Percentiles rank a stretch among this genome's conserved stretches.
Conservation (phyloP, 2,329 filamentous ascomycete species). For the Amesomyces nigricolor region DNA sequence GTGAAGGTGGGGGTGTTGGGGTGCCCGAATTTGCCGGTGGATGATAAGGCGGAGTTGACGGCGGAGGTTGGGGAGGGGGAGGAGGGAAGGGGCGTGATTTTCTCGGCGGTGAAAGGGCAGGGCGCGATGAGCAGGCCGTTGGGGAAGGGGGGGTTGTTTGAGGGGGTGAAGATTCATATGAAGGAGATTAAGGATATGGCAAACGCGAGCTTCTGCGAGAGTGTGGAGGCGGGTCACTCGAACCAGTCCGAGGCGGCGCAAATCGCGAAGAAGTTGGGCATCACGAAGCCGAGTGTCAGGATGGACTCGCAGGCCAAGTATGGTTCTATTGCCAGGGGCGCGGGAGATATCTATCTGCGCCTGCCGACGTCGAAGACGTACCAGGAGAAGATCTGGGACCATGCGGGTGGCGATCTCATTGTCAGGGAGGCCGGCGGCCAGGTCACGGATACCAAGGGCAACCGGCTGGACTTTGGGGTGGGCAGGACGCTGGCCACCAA, state of each 20-base stretch:
- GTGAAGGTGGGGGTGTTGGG: conserved; percentile 92
- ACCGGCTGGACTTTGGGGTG: conserved; percentile 76
- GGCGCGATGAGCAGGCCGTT: conserved; percentile 79
- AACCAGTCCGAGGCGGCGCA: conserved; percentile 80
- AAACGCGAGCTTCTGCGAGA: conserved; percentile 90
- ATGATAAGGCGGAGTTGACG: conserved; percentile 67
- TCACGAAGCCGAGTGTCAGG: conserved; percentile 81
- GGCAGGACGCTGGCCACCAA: conserved; percentile 84
- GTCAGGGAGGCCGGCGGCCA: conserved; percentile 89
- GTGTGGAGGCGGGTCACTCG: conserved; percentile 88
- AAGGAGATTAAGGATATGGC: conserved; percentile 66
- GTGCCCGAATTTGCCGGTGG: conserved; percentile 89
- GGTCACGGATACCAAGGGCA: conserved; percentile 85
- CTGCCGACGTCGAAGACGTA: conserved; percentile 76
- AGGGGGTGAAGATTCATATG: conserved; percentile 69
- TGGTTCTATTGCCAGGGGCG: conserved; percentile 86
- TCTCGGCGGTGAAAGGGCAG: conserved; percentile 73
- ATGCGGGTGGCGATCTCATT: conserved; percentile 90
- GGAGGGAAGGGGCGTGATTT: conserved; percentile 77
- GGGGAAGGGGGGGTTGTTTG: conserved; percentile 46
- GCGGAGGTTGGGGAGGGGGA: conserved; percentile 69
- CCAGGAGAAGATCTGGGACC: conserved; percentile 99
- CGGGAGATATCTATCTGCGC: conserved; percentile 89
- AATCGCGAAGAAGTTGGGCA: conserved; percentile 79
- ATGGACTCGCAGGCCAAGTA: conserved; percentile 99